These are phyloP conservation scores for Beauveria caledonica DNA, from an alignment of 2,329 filamentous ascomycete genomes.

Conservation along the genomic window DNA sequence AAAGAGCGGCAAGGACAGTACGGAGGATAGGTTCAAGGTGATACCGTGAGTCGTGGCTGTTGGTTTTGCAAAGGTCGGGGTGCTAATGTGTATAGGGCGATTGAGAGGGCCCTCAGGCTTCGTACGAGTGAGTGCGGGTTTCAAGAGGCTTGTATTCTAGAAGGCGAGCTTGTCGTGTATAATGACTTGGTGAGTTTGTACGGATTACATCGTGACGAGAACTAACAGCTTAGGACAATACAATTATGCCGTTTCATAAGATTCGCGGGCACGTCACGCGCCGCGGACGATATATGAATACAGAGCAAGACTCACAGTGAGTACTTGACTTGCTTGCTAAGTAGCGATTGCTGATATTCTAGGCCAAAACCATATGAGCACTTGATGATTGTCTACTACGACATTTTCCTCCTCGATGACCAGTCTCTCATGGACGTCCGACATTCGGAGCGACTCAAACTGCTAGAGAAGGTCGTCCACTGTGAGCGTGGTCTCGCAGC, in stretches of 20 bases:
- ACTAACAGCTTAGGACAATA: constrained; percentile 36
- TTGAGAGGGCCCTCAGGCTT: constrained; percentile 57
- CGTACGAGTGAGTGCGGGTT: constrained; percentile 51
- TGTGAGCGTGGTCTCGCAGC: constrained; percentile 53
- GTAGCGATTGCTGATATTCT: constrained; percentile 16
- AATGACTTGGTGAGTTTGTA: constrained; percentile 45
- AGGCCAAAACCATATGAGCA: constrained; percentile 44
- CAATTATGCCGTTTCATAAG: constrained; percentile 69
- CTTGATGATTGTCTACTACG: constrained; percentile 55
- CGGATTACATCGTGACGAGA: neutral
- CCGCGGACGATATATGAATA: constrained; percentile 62
- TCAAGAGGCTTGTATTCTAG: constrained; percentile 61
- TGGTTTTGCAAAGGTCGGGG: neutral
- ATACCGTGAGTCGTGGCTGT: constrained; percentile 36
- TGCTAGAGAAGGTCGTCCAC: constrained; percentile 47
- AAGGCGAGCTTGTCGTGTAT: constrained; percentile 77
- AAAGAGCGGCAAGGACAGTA: constrained; percentile 88
- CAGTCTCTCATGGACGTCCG: constrained; percentile 41
- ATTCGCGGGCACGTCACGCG: constrained; percentile 73
- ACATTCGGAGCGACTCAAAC: constrained; percentile 51
- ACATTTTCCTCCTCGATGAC: constrained; percentile 46
- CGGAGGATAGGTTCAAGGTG: constrained; percentile 55
- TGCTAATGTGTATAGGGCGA: constrained; percentile 32
- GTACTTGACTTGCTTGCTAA: constrained; percentile 17
- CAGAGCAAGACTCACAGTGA: constrained; percentile 59